Evolutionary conservation across 768 basidiomycete genomes (phyloP).

Genomic region (Austroboletus eburneus): DNA sequence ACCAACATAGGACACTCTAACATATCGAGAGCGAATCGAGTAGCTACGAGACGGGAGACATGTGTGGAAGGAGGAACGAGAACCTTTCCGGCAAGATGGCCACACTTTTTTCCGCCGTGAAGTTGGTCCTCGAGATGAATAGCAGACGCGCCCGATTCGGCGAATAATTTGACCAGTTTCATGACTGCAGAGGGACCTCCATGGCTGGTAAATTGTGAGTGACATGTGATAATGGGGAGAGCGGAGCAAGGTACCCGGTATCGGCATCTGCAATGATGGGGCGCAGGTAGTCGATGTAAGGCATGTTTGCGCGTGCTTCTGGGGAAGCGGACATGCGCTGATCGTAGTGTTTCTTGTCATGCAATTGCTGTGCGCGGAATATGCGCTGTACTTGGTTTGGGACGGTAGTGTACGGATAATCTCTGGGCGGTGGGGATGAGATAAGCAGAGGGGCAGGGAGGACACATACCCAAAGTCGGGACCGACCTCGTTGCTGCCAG

Average conservation of each 20-base stretch:
- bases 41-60: slow-evolving; percentile 75
- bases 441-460: background rate
- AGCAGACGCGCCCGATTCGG: slow-evolving; percentile 88
- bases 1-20: slow-evolving; percentile 84
- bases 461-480: slow-evolving; percentile 74
- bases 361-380: slow-evolving; percentile 87
- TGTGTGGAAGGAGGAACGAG: slow-evolving; percentile 89
- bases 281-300: slow-evolving; percentile 81
- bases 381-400: slow-evolving; percentile 93
- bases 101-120: slow-evolving; percentile 94
- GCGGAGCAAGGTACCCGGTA: slow-evolving; percentile 64
- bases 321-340: slow-evolving; percentile 66
- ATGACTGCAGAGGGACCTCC: slow-evolving; percentile 92
- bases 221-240: background rate
- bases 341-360: slow-evolving; percentile 92
- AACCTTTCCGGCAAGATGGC: slow-evolving; percentile 89
- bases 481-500: slow-evolving; percentile 87
- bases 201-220: slow-evolving; percentile 48
- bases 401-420: slow-evolving; percentile 95
- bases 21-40: slow-evolving; percentile 89
- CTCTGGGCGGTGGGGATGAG: slow-evolving; percentile 40
- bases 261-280: slow-evolving; percentile 95
- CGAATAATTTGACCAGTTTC: slow-evolving; percentile 92
- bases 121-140: slow-evolving; percentile 94
- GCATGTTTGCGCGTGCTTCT: slow-evolving; percentile 64